Conservation (phyloP, 805 yeast species). For the Saccharomycopsis vini region DNA sequence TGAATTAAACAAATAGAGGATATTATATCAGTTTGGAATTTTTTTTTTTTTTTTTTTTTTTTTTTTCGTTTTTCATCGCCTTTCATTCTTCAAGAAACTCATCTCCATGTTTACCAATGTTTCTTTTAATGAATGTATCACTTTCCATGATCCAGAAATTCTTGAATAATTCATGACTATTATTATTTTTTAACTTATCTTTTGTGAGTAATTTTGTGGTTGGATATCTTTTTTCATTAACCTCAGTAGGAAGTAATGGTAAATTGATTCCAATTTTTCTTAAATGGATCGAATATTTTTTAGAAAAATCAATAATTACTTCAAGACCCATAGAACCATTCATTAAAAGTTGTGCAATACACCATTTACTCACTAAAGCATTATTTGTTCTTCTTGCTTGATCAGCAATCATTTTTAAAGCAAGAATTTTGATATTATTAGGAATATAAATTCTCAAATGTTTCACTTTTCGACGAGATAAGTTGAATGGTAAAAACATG, state of each 20-base stretch:
- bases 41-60: too few relatives aligned
- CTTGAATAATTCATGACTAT: not conserved
- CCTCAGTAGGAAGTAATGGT: not conserved
- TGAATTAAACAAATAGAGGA: too few relatives aligned
- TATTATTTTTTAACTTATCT: not conserved
- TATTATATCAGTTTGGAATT: too few relatives aligned
- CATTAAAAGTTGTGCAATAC: conserved; percentile 7
- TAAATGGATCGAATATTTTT: not conserved
- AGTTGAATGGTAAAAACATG: conserved; percentile 13
- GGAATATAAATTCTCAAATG: conserved; percentile 13
- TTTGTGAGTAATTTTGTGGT: not conserved
- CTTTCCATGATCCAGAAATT: not conserved
- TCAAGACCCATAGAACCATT: conserved; percentile 13
- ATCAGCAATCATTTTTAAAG: conserved; percentile 12
- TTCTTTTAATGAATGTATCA: not conserved
- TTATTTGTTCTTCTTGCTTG: conserved; percentile 2
- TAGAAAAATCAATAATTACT: conserved; percentile 11
- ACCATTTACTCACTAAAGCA: conserved; percentile 1
- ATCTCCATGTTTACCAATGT: too few relatives aligned
- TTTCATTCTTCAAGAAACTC: too few relatives aligned
- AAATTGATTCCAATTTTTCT: conserved; percentile 1
- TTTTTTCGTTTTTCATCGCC: too few relatives aligned
- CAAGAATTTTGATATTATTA: conserved; percentile 4
- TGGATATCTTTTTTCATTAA: not conserved
- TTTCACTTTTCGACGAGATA: not conserved